Base-by-base conservation (phyloP, 805 yeast genomes). In the Priceomyces fermenticarens region DNA sequence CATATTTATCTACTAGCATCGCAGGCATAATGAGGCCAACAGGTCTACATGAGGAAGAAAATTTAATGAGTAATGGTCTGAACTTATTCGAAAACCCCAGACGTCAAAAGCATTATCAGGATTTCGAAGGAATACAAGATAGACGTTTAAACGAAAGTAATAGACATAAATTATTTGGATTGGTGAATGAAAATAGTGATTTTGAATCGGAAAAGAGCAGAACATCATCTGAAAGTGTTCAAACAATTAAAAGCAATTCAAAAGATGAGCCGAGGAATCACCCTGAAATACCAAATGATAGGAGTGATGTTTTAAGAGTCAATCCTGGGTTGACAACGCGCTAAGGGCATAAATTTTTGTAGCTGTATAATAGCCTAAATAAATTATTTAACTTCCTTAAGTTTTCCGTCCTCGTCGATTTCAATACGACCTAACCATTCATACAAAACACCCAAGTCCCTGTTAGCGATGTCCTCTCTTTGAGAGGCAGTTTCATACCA, bases 401-500 rank as follows among this genome's bases (percentile, higher is more conserved):
- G 15, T 16, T 36, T 36, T 15, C 39, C 39, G 4, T 36, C 17
- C 17, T 36, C 32, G 27, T 36, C 39, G 14, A 27, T 13, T 13
- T 62, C 60, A 35, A 66, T 53, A 30, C 67, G 62, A 2, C 69
- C 73, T 32, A 69, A 56, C 73, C 73, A 69, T 48, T 69, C 72
- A 42, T 53, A 69, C 41, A 69, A 60, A 3, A 69, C 74, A 10
- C 62, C 70, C 54, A 69, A 63, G 50, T 69, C 75, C 28, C 67
- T 60, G 36, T 52, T 56, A 30, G 70, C 75, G 35, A 68, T 43
- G 39, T 67, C 68, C 7, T 63, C 63, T 11, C 66, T 48, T 47
- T 69, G 71, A 41, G 73, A 67, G 3, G 75, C 75, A 46, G 59
- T 62, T 42, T 68, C 67, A 44, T 69, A 69, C 72, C 72, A 67